Percentiles rank a stretch among this genome's conserved stretches.
Conservation (phyloP, 306 rosid species). For the Echinosophora koreensis region DNA sequence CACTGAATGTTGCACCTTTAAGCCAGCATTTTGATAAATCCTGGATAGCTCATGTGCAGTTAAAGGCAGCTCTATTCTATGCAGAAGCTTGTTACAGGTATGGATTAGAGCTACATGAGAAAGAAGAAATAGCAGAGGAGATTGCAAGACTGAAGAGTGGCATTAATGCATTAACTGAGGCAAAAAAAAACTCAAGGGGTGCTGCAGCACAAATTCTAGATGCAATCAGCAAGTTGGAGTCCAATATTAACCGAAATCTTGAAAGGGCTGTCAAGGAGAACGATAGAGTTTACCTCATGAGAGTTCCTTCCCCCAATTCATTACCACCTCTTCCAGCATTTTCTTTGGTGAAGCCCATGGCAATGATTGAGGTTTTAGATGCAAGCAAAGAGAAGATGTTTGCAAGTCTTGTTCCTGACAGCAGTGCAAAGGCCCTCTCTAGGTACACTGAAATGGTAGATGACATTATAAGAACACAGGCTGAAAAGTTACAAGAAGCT, state of each 20-base stretch:
- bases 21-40: constrained; percentile 87
- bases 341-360: constrained; percentile 92
- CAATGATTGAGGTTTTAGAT: constrained; percentile 87
- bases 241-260: constrained; percentile 77
- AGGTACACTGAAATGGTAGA: constrained; percentile 98
- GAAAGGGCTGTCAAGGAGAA: constrained; percentile 98
- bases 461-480: constrained; percentile 86
- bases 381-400: constrained; percentile 98
- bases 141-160: constrained; percentile 84
- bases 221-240: constrained; percentile 82
- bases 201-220: constrained; percentile 90
- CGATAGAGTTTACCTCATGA: constrained; percentile 95
- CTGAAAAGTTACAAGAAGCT: constrained; percentile 95
- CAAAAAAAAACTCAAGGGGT: constrained; percentile 80
- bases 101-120: constrained; percentile 89
- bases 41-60: constrained; percentile 92
- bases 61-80: constrained; percentile 80
- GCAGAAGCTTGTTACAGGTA: constrained; percentile 92
- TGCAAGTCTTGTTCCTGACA: constrained; percentile 93
- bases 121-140: constrained; percentile 95
- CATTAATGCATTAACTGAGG: constrained; percentile 65
- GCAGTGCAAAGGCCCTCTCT: constrained; percentile 92
- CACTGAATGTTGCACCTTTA: constrained; percentile 76
- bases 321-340: constrained; percentile 80
- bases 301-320: constrained; percentile 82